Percentiles rank a stretch among this genome's conserved stretches.
Evolutionary conservation across 768 basidiomycete species (phyloP).

Genomic region (Crepidotus variabilis): DNA sequence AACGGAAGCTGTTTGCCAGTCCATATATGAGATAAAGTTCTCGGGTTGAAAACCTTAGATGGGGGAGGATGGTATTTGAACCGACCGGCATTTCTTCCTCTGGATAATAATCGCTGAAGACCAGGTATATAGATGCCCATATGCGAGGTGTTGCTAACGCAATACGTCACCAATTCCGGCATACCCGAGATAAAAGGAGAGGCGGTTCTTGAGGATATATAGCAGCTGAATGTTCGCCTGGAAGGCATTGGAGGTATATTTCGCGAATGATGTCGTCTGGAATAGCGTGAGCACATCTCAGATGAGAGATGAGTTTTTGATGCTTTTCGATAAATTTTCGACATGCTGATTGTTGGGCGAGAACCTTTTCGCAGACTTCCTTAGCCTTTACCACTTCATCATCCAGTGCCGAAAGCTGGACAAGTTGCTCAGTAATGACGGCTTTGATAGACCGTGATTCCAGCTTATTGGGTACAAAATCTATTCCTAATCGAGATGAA

Average conservation of each 20-base stretch:
- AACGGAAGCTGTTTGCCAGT: neutral
- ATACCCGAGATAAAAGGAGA: neutral
- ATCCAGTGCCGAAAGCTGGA: neutral
- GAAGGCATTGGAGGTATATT: neutral
- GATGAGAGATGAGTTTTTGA: neutral
- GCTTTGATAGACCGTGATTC: neutral
- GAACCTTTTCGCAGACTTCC: neutral
- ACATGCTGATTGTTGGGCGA: too few relatives aligned
- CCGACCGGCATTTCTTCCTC: neutral
- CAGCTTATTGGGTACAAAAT: neutral
- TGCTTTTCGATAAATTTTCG: neutral
- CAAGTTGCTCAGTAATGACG: neutral
- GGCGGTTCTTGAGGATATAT: neutral
- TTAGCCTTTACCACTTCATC: neutral
- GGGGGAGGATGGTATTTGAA: neutral
- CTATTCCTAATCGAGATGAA: neutral
- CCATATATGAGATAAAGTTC: neutral
- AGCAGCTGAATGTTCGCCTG: neutral
- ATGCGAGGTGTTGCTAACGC: neutral
- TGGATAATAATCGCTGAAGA: neutral
- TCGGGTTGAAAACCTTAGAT: neutral
- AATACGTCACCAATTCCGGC: neutral
- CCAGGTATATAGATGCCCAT: neutral
- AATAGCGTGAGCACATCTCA: neutral
- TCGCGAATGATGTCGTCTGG: neutral